These are phyloP conservation scores for Phylloporus sp. DNA, from an alignment of 768 basidiomycete species.

Conservation along the genomic window DNA sequence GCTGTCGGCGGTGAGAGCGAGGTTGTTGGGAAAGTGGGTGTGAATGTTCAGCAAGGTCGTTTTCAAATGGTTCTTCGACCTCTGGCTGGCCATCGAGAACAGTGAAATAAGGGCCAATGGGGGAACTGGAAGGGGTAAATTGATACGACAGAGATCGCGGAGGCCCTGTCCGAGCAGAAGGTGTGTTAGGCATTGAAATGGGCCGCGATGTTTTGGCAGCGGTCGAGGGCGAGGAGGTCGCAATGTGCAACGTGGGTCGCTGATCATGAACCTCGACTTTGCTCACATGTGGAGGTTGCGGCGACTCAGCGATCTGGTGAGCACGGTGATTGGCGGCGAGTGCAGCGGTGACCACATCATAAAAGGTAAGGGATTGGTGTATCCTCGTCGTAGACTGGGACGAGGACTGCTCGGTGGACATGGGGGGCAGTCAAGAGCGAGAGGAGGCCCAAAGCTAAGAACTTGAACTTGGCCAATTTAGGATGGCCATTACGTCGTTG, in stretches of 20 bases:
- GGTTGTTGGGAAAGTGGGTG: slow-evolving; percentile 28
- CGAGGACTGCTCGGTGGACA: slow-evolving; percentile 6
- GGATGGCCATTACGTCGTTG: background rate
- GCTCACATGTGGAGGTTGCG: background rate
- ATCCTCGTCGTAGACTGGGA: background rate
- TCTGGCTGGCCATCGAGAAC: slow-evolving; percentile 26
- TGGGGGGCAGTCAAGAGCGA: background rate
- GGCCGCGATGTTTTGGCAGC: slow-evolving; percentile 6
- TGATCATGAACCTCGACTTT: slow-evolving; percentile 1
- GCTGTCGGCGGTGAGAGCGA: slow-evolving; percentile 24
- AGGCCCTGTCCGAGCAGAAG: slow-evolving; percentile 66
- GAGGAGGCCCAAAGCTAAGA: background rate
- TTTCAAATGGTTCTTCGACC: slow-evolving; percentile 25
- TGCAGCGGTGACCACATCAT: slow-evolving; percentile 6
- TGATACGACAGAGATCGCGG: slow-evolving; percentile 69
- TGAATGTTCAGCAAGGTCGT: slow-evolving; percentile 33
- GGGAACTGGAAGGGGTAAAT: slow-evolving; percentile 49
- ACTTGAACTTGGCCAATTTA: background rate
- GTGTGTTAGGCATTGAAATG: slow-evolving; percentile 35
- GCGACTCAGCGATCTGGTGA: background rate
- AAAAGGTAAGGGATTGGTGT: slow-evolving; percentile 2
- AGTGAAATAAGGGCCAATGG: slow-evolving; percentile 26
- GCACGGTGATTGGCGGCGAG: slow-evolving; percentile 1
- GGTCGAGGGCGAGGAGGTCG: slow-evolving; percentile 7
- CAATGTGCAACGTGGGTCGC: slow-evolving; percentile 13